A percentile compares a stretch with the other conserved stretches of the same genome.
phyloP scores from a whole-genome alignment of 164 flowering plant genomes.

The Warburgia ugandensis region DNA sequence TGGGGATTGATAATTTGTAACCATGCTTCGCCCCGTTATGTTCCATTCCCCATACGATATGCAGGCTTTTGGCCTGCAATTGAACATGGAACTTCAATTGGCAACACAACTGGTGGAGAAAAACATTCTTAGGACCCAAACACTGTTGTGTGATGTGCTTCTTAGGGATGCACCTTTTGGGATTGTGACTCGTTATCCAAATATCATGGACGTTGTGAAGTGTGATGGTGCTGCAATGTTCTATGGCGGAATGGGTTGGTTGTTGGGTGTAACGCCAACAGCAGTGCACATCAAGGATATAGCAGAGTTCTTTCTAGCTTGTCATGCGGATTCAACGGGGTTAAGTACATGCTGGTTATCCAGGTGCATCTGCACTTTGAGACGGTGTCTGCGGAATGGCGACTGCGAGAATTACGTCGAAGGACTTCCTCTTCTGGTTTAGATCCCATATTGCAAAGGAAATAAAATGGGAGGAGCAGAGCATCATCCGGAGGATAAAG shows the following conservation, averaged over 20 bases:
- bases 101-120: conserved; percentile 29
- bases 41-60: conserved; percentile 66
- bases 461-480: too few species aligned
- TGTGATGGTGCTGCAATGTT: too few species aligned
- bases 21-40: conserved; percentile 47
- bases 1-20: conserved; percentile 83
- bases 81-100: conserved; percentile 49
- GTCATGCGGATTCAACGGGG: conserved; percentile 58
- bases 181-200: too few species aligned
- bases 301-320: too few species aligned
- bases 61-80: conserved; percentile 67
- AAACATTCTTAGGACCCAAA: conserved; percentile 43
- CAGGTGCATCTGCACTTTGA: conserved; percentile 47
- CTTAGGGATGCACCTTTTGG: conserved; percentile 55
- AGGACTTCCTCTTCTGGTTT: too few species aligned
- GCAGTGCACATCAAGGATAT: too few species aligned
- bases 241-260: too few species aligned
- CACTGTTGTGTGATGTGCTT: conserved; percentile 66
- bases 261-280: too few species aligned
- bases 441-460: too few species aligned
- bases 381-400: conserved; percentile 86
- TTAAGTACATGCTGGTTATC: conserved; percentile 65
- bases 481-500: conserved; percentile 21
- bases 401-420: conserved; percentile 36
- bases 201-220: too few species aligned